Conservation (phyloP, 1,284 basidiomycete genomes). For the Sanghuangporus baumii region DNA sequence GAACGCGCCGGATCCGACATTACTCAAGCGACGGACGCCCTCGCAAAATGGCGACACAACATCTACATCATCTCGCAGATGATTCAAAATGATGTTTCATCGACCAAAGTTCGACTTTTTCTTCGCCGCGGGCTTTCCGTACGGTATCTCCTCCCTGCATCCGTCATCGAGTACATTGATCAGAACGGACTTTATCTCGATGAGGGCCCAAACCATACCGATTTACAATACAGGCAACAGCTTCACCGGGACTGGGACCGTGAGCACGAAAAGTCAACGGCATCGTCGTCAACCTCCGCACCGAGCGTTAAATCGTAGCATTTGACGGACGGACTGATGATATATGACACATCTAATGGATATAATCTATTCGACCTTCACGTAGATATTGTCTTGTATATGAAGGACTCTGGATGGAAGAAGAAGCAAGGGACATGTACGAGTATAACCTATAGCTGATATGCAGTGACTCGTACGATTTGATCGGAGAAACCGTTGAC, state of each 20-base stretch:
- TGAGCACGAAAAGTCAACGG: neutral
- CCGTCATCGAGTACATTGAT: conserved; percentile 95
- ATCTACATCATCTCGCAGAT: conserved; percentile 94
- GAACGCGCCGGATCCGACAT: conserved; percentile 94
- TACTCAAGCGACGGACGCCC: conserved; percentile 70
- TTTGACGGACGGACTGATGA: neutral
- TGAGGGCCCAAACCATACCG: conserved; percentile 35
- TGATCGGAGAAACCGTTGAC: no score
- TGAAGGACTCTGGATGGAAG: neutral
- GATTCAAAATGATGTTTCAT: conserved; percentile 98
- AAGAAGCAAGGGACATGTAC: neutral
- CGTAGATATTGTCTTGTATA: neutral
- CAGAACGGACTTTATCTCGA: conserved; percentile 69
- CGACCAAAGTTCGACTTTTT: conserved; percentile 90
- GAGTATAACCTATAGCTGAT: no score
- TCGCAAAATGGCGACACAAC: conserved; percentile 81
- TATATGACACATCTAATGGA: neutral
- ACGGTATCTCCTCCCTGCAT: conserved; percentile 86
- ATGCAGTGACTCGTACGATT: no score
- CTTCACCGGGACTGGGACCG: conserved; percentile 10
- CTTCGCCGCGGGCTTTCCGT: conserved; percentile 91
- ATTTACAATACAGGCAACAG: conserved; percentile 11
- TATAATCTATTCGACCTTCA: neutral
- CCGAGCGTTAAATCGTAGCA: neutral
- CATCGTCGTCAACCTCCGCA: conserved; percentile 1